Evolutionary conservation across 1,139 yeast genomes (phyloP), one percentile per base, ranked within the genome.

Genomic region (Scheffersomyces segobiensis): DNA sequence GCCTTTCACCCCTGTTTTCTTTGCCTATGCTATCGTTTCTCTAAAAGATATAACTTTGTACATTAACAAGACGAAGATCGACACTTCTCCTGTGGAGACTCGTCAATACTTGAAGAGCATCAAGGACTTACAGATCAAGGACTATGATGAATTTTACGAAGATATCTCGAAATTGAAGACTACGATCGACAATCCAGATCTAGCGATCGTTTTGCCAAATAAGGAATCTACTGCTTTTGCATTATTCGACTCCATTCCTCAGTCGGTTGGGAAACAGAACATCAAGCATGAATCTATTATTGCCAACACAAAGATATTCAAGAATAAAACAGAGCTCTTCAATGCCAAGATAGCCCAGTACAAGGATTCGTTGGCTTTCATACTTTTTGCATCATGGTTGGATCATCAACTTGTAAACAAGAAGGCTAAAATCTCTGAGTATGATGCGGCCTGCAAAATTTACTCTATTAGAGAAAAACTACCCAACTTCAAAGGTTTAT

Each of bases 1-100:
- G 49, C 81, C 81, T 1, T 84, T 73, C 63, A 75, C 79, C 57
- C 87, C 88, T 0, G 83, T 82, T 0, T 84, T 85, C 62, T 84
- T 81, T 64, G 69, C 82, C 6, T 84, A 83, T 63, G 68, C 77
- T 1, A 70, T 83, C 1, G 68, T 84, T 17, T 71, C 79, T 1
- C 53, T 62, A 14, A 66, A 73, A 7, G 52, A 62, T 0, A 73
- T 81, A 0, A 60, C 62, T 2, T 66, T 84, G 17, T 85, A 81
- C 62, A 67, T 83, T 20, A 74, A 82, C 54, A 63, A 68, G 32
- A 53, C 57, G 4, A 84, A 84, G 64, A 56, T 80, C 21, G 67
- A 65, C 2, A 55, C 54, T 10, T 65, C 65, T 0, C 60, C 69
- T 18, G 26, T 52, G 10, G 65, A 58, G 8, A 50, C 55, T 7